Percentiles rank a stretch among this genome's conserved stretches.
phyloP scores from a whole-genome alignment of 2,329 filamentous ascomycete genomes.

The Emergomyces africanus region DNA sequence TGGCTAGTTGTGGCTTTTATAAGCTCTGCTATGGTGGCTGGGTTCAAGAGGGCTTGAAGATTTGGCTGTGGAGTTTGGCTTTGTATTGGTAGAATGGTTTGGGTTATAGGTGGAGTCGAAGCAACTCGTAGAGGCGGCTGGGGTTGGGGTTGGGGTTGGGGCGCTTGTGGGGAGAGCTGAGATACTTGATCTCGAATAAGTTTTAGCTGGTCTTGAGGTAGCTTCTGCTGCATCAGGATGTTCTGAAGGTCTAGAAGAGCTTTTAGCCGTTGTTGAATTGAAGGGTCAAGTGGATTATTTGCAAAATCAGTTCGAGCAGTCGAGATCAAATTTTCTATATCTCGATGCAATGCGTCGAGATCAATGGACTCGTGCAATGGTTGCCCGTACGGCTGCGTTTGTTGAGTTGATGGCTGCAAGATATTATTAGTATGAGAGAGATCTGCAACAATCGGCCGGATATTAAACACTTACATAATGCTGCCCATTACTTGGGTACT shows the following conservation, averaged over 20 bases:
- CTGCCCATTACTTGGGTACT: conserved; percentile 21
- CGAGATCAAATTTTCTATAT: conserved; percentile 67
- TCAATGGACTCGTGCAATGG: conserved; percentile 29
- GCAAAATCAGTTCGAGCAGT: conserved; percentile 62
- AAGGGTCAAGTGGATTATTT: conserved; percentile 60
- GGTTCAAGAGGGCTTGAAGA: conserved; percentile 25
- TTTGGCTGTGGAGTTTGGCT: conserved; percentile 17
- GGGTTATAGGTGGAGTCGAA: conserved; percentile 6
- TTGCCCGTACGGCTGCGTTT: conserved; percentile 21
- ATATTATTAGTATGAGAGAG: not conserved
- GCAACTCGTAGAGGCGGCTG: conserved; percentile 21
- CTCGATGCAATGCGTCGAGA: conserved; percentile 64
- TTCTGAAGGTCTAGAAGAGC: conserved; percentile 75
- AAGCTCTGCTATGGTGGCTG: conserved; percentile 31
- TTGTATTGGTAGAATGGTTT: conserved; percentile 13
- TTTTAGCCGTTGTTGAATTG: conserved; percentile 66
- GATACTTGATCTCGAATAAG: conserved; percentile 77
- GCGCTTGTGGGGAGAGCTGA: conserved; percentile 49
- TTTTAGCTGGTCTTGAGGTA: conserved; percentile 70
- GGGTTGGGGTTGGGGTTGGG: conserved; percentile 24
- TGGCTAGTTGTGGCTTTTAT: conserved; percentile 31
- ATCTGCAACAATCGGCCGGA: not conserved
- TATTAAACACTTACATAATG: conserved; percentile 12
- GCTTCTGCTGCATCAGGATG: conserved; percentile 62
- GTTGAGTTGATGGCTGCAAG: conserved; percentile 8